Base-by-base conservation (phyloP, 2,329 filamentous ascomycete species). In the Waltergamsia citrina region DNA sequence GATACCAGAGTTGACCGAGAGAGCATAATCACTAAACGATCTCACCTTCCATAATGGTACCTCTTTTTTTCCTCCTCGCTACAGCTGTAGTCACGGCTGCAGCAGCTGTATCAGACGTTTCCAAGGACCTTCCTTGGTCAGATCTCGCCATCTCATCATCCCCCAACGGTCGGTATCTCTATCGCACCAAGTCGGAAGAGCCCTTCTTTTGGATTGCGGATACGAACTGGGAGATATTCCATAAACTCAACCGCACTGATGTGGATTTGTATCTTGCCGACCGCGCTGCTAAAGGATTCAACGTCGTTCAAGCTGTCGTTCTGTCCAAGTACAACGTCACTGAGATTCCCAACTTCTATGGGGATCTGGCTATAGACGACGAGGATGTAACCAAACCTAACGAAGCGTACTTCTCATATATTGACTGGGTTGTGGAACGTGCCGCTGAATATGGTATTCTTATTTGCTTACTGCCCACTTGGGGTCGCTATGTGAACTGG, bases 251-350 rank as follows among this genome's bases (percentile, higher is more conserved):
- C 30, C 18, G 12, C 20, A 32, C 30, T 20, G 30, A 32, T 12
- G 18, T 21, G 19, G 30, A 32, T 12, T 12, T 21, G 12, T 32
- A 32, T 16, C 30, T 32, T 4, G 30, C 30, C n/a, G 30, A 32
- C 19, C 30, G 30, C 20, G 30, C 30, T 16, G 30, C 30, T 7
- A 32, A 32, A 20, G 30, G 30, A 6, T 32, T 20, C 30, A 32
- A 19, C 12, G 30, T 32, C 10, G 22, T 32, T n/a, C 30, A 20
- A 12, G 18, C 15, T n/a, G 30, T 23, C 20, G 17, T 12, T 7
- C 18, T 32, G n/a, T 20, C 30, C 16, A 19, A 32, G 18, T 20
- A 20, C 19, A 21, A 21, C 20, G 18, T 32, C 19, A 30, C 28
- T 12, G 16, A 10, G 11, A 7, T 17, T 22, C 30, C 30, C 20